phyloP scores from a whole-genome alignment of 495 filamentous ascomycete species.

The Astrothelium subdiscretum region DNA sequence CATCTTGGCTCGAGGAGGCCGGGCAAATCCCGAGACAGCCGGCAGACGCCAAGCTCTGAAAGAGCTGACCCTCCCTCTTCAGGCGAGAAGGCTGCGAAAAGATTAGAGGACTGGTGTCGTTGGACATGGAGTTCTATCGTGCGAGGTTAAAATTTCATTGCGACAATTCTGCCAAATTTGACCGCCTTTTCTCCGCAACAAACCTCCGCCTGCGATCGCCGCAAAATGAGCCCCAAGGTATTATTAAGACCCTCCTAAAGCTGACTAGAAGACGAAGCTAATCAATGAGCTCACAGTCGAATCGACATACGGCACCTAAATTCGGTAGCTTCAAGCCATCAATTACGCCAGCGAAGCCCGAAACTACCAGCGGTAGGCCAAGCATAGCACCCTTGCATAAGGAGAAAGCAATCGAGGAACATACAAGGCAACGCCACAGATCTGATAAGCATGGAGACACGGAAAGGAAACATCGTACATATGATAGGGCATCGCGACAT shows the following conservation, averaged over 20 bases:
- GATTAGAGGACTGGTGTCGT: background rate
- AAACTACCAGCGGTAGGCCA: too few relatives aligned
- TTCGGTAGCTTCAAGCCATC: conserved; percentile 26
- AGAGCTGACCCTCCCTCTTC: background rate
- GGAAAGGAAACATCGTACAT: background rate
- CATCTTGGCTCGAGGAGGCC: conserved; percentile 5
- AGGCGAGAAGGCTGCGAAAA: background rate
- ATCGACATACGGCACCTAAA: conserved; percentile 17
- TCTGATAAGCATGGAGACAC: background rate
- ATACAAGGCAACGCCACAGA: background rate
- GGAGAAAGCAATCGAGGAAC: background rate
- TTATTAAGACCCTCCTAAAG: background rate
- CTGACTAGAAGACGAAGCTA: background rate
- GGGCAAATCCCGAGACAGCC: background rate
- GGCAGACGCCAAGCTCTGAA: background rate
- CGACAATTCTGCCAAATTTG: background rate
- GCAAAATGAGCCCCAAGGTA: background rate
- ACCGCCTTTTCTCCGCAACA: background rate
- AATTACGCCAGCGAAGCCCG: background rate
- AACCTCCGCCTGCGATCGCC: background rate
- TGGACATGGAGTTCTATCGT: background rate
- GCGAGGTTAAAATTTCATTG: background rate
- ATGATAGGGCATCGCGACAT: background rate
- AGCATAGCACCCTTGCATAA: too few relatives aligned
- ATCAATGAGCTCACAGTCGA: background rate